Evolutionary conservation across 345 rosid species (phyloP), one percentile per base, ranked within the genome.

Genomic region (Theobroma cacao): DNA sequence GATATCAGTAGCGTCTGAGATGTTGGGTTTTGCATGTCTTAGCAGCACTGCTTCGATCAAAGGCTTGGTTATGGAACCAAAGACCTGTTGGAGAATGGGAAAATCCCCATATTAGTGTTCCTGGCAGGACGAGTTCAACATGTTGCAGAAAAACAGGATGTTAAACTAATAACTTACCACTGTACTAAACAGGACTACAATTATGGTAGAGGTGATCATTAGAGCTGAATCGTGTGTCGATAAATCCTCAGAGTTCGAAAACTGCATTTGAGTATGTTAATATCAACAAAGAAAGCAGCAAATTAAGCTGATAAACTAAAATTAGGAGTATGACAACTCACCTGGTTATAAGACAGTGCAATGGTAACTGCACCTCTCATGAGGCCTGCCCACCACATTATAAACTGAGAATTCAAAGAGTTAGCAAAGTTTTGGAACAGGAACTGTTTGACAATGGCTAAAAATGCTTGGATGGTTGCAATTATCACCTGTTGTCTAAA

Each of bases 341-440:
- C 94, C 89, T 88, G 72, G 45, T 86, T 87, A 53, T 82, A 92
- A 33, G 94, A 89, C 72, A 92, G 76, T 34, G 97, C 97, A 75
- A 89, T 82, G 0, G 97, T 89, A 31, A 92, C 91, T 13, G 97
- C 94, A 60, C 97, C 94, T 89, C 97, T 85, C 90, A 90, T 85
- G 13, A 92, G 82, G 79, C 94, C 97, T 47, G 97, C 94, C 91
- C 94, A 92, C 97, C 94, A 90, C 83, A 89, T 89, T 68, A 89
- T 84, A 75, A 90, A 88, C 97, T 92, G 88, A 76, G 58, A 38
- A 77, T 78, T 68, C 30, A 72, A 75, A 38, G 30, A 40, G 82
- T 78, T 52, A 83, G 85, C 58, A 68, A 17, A 40, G 62, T 72
- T 9, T 40, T 18, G 41, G 24, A 55, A 31, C 0, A 76, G 66